phyloP scores from a whole-genome alignment of 192 early-diverging fungal genomes.

The Coemansia sp. region DNA sequence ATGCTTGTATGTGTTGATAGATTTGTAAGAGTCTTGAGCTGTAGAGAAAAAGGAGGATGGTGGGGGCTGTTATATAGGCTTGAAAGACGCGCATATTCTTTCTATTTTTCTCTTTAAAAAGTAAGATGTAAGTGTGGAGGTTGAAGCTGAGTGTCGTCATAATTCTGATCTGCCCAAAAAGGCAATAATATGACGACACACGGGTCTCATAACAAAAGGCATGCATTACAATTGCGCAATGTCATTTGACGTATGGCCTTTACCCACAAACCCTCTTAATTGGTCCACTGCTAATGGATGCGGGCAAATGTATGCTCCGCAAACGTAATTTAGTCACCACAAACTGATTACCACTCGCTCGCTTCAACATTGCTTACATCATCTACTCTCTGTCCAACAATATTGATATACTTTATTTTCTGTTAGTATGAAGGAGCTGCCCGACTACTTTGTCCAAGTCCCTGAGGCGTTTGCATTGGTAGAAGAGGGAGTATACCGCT shows the following conservation, averaged over 20 bases:
- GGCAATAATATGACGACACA: background rate
- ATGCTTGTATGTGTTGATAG: background rate
- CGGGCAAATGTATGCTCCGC: too few relatives aligned
- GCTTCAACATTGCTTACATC: background rate
- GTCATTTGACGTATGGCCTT: background rate
- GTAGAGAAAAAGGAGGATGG: background rate
- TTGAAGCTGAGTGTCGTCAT: background rate
- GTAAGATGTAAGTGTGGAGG: background rate
- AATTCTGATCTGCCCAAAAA: background rate
- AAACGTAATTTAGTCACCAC: too few relatives aligned
- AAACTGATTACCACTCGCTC: too few relatives aligned
- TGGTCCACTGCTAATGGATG: too few relatives aligned
- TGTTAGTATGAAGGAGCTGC: constrained; percentile 37
- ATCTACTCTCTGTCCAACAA: background rate
- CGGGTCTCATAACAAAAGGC: too few relatives aligned
- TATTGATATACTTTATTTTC: background rate
- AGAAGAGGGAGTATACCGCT: constrained; percentile 85
- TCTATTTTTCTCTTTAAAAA: background rate
- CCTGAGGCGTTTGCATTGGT: constrained; percentile 90
- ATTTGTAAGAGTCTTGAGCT: background rate
- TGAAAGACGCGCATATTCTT: background rate
- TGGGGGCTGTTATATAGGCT: background rate
- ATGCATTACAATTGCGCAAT: background rate
- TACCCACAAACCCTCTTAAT: background rate
- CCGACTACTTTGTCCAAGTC: constrained; percentile 49